These are phyloP conservation scores for Groenewaldozyma auringiensis DNA, from an alignment of 1,139 yeast genomes.

Conservation along the genomic window DNA sequence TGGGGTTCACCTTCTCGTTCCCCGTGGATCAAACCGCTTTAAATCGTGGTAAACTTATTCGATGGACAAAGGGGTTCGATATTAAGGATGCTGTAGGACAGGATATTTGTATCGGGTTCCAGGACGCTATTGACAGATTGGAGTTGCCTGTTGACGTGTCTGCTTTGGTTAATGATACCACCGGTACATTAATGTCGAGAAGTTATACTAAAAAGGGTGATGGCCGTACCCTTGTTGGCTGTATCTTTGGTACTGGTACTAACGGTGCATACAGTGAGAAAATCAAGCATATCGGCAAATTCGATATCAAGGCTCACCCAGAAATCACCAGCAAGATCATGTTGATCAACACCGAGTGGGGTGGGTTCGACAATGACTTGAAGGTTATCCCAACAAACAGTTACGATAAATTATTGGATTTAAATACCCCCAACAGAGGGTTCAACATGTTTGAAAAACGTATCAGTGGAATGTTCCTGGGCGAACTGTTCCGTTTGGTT, in stretches of 20 bases:
- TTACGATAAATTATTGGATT: conserved; percentile 65
- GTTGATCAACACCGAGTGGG: conserved; percentile 97
- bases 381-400: conserved; percentile 64
- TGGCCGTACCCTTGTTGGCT: conserved; percentile 71
- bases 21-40: conserved; percentile 82
- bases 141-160: conserved; percentile 64
- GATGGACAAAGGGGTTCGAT: conserved; percentile 95
- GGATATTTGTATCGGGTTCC: conserved; percentile 70
- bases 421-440: conserved; percentile 69
- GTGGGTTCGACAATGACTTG: conserved; percentile 81
- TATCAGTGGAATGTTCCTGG: conserved; percentile 89
- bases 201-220: conserved; percentile 64
- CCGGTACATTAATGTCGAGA: conserved; percentile 82
- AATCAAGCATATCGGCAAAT: conserved; percentile 60
- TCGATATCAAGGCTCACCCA: conserved; percentile 41
- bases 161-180: conserved; percentile 91
- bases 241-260: conserved; percentile 94
- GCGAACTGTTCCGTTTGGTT: conserved; percentile 73
- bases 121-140: conserved; percentile 52
- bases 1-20: conserved; percentile 90
- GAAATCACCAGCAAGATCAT: conserved; percentile 51
- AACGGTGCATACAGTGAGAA: conserved; percentile 88
- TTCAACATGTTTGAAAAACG: conserved; percentile 90
- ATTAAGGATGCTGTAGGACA: conserved; percentile 76
- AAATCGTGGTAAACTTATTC: conserved; percentile 65